Percentiles rank a stretch among this genome's conserved stretches.
phyloP scores from a whole-genome alignment of 305 asterid genomes.

The Ruellia speciosa region DNA sequence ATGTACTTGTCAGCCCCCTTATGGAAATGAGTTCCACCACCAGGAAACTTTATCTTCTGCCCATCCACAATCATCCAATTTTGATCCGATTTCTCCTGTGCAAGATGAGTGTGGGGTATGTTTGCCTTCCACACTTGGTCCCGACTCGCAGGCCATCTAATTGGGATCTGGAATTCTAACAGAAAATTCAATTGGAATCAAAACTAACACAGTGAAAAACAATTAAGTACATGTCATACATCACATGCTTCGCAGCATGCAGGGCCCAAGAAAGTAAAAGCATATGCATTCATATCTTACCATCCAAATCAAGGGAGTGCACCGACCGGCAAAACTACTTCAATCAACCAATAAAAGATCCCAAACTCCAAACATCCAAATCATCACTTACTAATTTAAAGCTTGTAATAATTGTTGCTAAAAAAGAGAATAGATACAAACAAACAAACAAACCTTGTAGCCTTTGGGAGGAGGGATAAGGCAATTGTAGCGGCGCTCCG shows the following conservation, averaged over 20 bases:
- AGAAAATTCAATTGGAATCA: conserved; percentile 49
- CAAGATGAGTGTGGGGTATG: conserved; percentile 91
- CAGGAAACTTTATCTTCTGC: conserved; percentile 79
- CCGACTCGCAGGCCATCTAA: conserved; percentile 87
- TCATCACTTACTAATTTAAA: background rate
- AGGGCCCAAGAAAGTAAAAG: conserved; percentile 1
- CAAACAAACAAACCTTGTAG: conserved; percentile 61
- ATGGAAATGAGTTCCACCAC: conserved; percentile 95
- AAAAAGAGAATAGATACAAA: conserved; percentile 9
- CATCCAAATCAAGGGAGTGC: background rate
- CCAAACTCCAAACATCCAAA: background rate
- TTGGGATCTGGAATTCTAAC: conserved; percentile 83
- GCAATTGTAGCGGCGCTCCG: conserved; percentile 73
- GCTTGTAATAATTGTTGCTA: background rate
- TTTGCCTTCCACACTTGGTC: conserved; percentile 93
- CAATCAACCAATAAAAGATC: background rate
- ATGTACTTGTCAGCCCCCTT: conserved; percentile 82
- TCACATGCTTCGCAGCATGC: background rate
- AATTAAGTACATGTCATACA: conserved; percentile 16
- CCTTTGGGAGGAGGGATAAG: conserved; percentile 84
- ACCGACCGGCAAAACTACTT: background rate
- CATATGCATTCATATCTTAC: conserved; percentile 4
- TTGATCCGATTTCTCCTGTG: conserved; percentile 79
- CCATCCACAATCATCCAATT: conserved; percentile 93
- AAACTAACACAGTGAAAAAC: conserved; percentile 32